These are phyloP conservation scores for Periconia sp. DNA, from an alignment of 2,329 filamentous ascomycete species.

Conservation along the genomic window DNA sequence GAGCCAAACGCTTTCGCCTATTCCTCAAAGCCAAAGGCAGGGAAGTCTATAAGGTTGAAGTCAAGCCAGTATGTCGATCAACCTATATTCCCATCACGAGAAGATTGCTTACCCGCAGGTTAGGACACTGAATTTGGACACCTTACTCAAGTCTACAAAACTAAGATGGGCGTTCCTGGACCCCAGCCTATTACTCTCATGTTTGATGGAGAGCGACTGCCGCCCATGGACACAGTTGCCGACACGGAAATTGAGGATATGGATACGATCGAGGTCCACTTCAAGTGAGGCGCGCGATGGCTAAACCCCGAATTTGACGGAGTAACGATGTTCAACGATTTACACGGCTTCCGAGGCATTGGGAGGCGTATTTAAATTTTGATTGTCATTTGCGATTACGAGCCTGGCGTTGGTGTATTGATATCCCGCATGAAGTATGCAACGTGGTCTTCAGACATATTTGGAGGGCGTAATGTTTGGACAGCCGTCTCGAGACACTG, in stretches of 20 bases:
- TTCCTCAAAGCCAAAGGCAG: constrained; percentile 59
- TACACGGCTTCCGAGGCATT: too few relatives aligned
- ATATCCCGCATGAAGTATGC: too few relatives aligned
- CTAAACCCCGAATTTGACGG: neutral
- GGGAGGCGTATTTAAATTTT: too few relatives aligned
- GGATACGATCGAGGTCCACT: constrained; percentile 44
- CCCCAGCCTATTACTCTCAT: constrained; percentile 40
- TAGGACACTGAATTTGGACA: constrained; percentile 39
- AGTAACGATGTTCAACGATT: neutral
- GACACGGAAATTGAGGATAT: constrained; percentile 45
- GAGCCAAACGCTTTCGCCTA: constrained; percentile 50
- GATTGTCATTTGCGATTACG: too few relatives aligned
- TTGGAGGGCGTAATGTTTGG: too few relatives aligned
- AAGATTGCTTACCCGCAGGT: too few relatives aligned
- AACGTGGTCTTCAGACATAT: too few relatives aligned
- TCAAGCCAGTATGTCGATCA: constrained; percentile 50
- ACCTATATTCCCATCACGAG: neutral
- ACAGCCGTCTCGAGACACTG: too few relatives aligned
- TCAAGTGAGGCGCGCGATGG: constrained; percentile 30
- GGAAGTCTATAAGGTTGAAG: constrained; percentile 58
- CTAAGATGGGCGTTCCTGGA: constrained; percentile 23
- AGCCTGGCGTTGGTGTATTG: too few relatives aligned
- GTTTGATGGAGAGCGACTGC: constrained; percentile 46
- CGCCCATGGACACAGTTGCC: constrained; percentile 37
- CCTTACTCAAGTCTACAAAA: constrained; percentile 37